These are phyloP conservation scores for Fusarium pseudograminearum DNA, from an alignment of 2,329 filamentous ascomycete species.

Conservation along the genomic window DNA sequence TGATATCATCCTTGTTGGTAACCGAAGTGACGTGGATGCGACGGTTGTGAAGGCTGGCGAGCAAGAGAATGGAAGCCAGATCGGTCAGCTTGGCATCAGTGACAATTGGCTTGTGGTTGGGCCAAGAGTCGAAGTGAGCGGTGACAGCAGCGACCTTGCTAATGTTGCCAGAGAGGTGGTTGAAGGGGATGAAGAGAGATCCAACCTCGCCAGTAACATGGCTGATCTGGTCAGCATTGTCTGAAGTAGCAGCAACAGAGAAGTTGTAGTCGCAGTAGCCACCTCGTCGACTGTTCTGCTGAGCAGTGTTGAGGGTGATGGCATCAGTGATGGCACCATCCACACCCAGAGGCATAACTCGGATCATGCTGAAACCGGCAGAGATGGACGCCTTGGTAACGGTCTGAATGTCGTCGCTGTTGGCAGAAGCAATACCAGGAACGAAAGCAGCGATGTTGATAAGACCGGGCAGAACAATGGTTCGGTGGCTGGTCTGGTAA, in stretches of 20 bases:
- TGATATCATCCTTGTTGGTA: slow-evolving; percentile 82
- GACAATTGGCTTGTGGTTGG: slow-evolving; percentile 80
- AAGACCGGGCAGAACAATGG: slow-evolving; percentile 77
- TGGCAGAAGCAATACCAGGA: slow-evolving; percentile 74
- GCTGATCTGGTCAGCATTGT: slow-evolving; percentile 80
- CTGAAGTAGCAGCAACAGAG: slow-evolving; percentile 78
- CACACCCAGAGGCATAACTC: slow-evolving; percentile 80
- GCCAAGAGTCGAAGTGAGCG: slow-evolving; percentile 83
- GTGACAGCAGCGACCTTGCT: slow-evolving; percentile 85
- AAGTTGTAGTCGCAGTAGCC: slow-evolving; percentile 84
- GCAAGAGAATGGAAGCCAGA: slow-evolving; percentile 81
- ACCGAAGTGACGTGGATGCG: slow-evolving; percentile 85
- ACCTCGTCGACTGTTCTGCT: slow-evolving; percentile 75
- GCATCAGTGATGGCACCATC: slow-evolving; percentile 80
- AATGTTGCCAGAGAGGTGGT: slow-evolving; percentile 83
- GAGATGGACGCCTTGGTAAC: slow-evolving; percentile 80
- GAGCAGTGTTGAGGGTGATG: slow-evolving; percentile 76
- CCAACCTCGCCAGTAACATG: slow-evolving; percentile 79
- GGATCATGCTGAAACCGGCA: slow-evolving; percentile 83
- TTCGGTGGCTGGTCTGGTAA: slow-evolving; percentile 89
- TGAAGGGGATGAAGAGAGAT: slow-evolving; percentile 85
- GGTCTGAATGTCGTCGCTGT: slow-evolving; percentile 74
- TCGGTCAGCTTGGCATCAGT: slow-evolving; percentile 86
- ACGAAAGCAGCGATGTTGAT: slow-evolving; percentile 86
- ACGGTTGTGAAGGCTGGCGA: slow-evolving; percentile 81